phyloP scores from a whole-genome alignment of 2,329 filamentous ascomycete species.

The Bipolaris cookei region DNA sequence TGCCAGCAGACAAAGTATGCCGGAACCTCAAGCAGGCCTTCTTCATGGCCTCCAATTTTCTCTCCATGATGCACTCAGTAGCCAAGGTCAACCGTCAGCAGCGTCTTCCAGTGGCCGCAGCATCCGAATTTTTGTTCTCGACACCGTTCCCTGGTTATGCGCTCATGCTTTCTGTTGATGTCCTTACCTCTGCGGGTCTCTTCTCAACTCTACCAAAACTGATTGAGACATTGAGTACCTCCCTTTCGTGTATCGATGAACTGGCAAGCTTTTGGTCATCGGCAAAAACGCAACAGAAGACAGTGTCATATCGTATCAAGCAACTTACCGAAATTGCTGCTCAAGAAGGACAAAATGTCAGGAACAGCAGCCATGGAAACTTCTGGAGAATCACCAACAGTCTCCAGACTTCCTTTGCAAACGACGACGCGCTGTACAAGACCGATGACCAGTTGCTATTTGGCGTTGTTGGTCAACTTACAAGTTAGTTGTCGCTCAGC shows the following conservation, averaged over 20 bases:
- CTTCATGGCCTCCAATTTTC: slow-evolving; percentile 37
- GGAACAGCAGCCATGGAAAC: slow-evolving; percentile 42
- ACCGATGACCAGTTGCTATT: slow-evolving; percentile 39
- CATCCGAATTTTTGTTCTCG: slow-evolving; percentile 53
- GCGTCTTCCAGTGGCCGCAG: slow-evolving; percentile 33
- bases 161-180: slow-evolving; percentile 69
- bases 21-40: slow-evolving; percentile 44
- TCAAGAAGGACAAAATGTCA: slow-evolving; percentile 42
- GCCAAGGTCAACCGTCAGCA: slow-evolving; percentile 35
- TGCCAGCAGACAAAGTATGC: slow-evolving; percentile 36
- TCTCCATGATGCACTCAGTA: slow-evolving; percentile 44
- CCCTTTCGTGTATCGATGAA: slow-evolving; percentile 62
- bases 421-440: slow-evolving; percentile 55
- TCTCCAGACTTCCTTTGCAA: slow-evolving; percentile 52
- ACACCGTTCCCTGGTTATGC: slow-evolving; percentile 67
- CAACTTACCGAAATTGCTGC: slow-evolving; percentile 51
- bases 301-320: slow-evolving; percentile 57
- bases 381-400: slow-evolving; percentile 46
- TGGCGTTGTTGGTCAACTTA: slow-evolving; percentile 34
- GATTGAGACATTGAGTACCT: slow-evolving; percentile 61
- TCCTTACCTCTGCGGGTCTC: slow-evolving; percentile 66
- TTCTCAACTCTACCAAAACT: slow-evolving; percentile 55
- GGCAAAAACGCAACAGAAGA: slow-evolving; percentile 58
- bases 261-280: slow-evolving; percentile 67
- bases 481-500: slow-evolving; percentile 18